A percentile compares a stretch with the other conserved stretches of the same genome.
Evolutionary conservation across 257 asterid species (phyloP).

Genomic region (Solanum ahanhuiri): DNA sequence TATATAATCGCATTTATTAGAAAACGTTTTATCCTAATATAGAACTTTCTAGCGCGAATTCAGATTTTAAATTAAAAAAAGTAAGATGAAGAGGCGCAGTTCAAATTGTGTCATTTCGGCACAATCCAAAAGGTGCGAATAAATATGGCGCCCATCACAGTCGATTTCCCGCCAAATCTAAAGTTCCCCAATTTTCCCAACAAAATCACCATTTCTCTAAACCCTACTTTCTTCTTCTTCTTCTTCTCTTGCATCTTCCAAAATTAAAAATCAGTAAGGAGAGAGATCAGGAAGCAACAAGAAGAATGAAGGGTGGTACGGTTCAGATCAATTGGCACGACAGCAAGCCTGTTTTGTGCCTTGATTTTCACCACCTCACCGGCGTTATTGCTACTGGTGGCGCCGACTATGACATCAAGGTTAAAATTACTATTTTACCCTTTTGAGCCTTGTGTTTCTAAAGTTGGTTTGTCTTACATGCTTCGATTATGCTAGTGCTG

Average conservation of each 20-base stretch:
- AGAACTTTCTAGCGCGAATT: no score
- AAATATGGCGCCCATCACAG: not conserved
- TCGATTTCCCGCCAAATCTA: not conserved
- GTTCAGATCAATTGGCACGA: conserved; percentile 95
- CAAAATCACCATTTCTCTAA: not conserved
- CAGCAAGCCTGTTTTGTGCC: conserved; percentile 77
- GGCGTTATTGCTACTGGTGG: conserved; percentile 87
- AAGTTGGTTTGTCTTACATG: not conserved
- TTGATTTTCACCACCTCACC: conserved; percentile 74
- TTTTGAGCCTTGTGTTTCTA: not conserved
- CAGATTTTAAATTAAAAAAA: no score
- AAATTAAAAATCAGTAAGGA: not conserved
- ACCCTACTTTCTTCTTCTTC: not conserved
- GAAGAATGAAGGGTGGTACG: conserved; percentile 75
- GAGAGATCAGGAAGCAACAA: not conserved
- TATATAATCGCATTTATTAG: accelerated
- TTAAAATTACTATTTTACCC: not conserved
- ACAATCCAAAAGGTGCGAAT: not conserved
- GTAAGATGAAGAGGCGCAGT: not conserved
- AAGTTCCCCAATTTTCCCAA: not conserved
- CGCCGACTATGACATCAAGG: conserved; percentile 93
- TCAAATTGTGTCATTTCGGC: not conserved
- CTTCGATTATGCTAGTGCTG: not conserved
- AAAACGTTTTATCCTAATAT: no score
- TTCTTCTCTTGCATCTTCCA: not conserved